phyloP scores from a whole-genome alignment of 345 rosid genomes.

The Cardamine resedifolia region DNA sequence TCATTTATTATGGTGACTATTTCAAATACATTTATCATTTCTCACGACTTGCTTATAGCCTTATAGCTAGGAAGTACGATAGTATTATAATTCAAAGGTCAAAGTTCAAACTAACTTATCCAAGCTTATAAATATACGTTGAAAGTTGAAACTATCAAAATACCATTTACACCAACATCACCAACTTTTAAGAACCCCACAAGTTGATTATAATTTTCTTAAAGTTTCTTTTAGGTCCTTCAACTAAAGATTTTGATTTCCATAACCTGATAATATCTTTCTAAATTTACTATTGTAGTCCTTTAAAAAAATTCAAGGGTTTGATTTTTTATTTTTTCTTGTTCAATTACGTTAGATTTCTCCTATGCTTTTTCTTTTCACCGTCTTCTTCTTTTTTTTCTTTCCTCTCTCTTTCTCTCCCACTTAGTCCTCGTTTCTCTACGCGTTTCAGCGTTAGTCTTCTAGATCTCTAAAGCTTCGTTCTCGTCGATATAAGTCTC shows the following conservation, averaged over 20 bases:
- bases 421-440: slow-evolving; percentile 28
- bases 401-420: slow-evolving; percentile 11
- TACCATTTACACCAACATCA: slow-evolving; percentile 26
- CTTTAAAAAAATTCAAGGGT: slow-evolving; percentile 5
- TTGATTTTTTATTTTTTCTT: slow-evolving; percentile 5
- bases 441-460: slow-evolving; percentile 40
- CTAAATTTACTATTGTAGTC: background rate
- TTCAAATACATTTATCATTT: background rate
- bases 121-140: slow-evolving; percentile 16
- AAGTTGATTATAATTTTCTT: background rate
- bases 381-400: background rate
- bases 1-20: background rate
- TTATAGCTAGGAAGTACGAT: background rate
- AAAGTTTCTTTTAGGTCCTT: background rate
- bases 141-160: slow-evolving; percentile 28
- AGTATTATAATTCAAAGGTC: slow-evolving; percentile 13
- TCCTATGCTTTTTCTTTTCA: background rate
- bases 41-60: background rate
- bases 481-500: slow-evolving; percentile 22
- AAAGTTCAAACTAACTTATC: slow-evolving; percentile 10
- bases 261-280: background rate
- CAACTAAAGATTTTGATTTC: background rate
- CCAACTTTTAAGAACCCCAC: slow-evolving; percentile 23
- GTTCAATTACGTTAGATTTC: slow-evolving; percentile 11
- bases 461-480: slow-evolving; percentile 27